Evolutionary conservation across 345 rosid species (phyloP), one percentile per base, ranked within the genome.

Genomic region (Arabidopsis arenosa): DNA sequence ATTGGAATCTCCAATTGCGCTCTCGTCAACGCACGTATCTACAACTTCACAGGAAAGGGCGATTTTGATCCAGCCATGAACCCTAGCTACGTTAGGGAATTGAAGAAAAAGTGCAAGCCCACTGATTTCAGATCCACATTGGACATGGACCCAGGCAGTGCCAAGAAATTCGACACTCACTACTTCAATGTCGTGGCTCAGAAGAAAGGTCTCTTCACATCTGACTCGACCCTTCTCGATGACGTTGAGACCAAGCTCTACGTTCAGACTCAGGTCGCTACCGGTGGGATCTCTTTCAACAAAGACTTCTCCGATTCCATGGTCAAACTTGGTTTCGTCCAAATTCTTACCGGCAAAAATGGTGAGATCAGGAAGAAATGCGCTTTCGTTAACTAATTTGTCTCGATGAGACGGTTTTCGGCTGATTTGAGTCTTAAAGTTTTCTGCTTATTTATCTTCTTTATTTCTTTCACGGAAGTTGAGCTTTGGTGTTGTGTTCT

Each of bases 141-240:
- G 10, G 85, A 80, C 26, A 87, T 89, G 95, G 92, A 87, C 53
- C 95, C 92, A 1, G 90, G 88, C 13, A 89, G 88, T 79, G 86
- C 72, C 82, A 75, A 45, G 59, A 81, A 68, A 6, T 87, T 89
- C 40, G 89, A 89, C 54, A 56, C 75, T 15, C 76, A 73, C 73
- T 89, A 86, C 80, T 89, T 69, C 82, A 68, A 64, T 0, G 56
- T 71, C 3, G 85, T 89, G 28, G 62, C 84, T 28, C 76, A 81
- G 17, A 84, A 83, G 72, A 83, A 84, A 70, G 96, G 90, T 8
- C 35, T 88, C 0, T 88, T 90, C 59, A 73, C 36, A 17, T 88
- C 92, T 18, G 96, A 90, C 73, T 87, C 92, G 0, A 84, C 90
- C 14, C 88, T 89, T 73, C 85, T 87, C 1, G 33, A 82, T 14